phyloP scores from a whole-genome alignment of 495 filamentous ascomycete genomes.

The Xylaria grammica region DNA sequence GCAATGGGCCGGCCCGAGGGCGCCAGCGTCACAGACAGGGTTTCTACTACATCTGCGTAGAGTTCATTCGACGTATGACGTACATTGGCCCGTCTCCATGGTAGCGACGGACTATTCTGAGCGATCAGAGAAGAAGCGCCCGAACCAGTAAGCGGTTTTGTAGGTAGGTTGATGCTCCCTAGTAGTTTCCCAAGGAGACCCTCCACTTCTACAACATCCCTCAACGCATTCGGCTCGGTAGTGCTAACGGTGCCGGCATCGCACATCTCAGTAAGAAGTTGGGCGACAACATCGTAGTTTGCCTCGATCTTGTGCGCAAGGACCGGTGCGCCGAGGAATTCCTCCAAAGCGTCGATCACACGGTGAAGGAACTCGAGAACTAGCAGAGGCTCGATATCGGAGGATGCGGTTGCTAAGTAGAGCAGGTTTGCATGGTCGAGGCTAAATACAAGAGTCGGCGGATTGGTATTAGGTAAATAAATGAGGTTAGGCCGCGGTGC shows the following conservation, averaged over 20 bases:
- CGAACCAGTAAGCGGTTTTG: conserved; percentile 32
- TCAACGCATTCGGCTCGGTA: conserved; percentile 90
- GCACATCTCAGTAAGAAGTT: conserved; percentile 94
- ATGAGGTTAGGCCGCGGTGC: conserved; percentile 83
- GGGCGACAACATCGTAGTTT: conserved; percentile 93
- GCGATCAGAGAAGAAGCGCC: conserved; percentile 41
- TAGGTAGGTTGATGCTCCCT: conserved; percentile 82
- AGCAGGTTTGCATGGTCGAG: conserved; percentile 84
- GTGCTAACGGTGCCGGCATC: conserved; percentile 89
- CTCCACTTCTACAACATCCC: conserved; percentile 89
- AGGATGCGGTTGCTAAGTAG: conserved; percentile 80
- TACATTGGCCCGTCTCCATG: conserved; percentile 91
- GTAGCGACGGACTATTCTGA: conserved; percentile 56
- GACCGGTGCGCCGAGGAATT: conserved; percentile 90
- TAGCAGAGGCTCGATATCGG: conserved; percentile 91
- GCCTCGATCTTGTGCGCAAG: conserved; percentile 82
- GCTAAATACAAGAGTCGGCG: conserved; percentile 89
- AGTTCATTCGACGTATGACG: conserved; percentile 96
- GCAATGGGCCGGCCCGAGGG: conserved; percentile 87
- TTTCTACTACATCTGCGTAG: conserved; percentile 95
- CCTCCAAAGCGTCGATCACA: conserved; percentile 90
- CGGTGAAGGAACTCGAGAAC: conserved; percentile 94
- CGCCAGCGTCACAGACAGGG: conserved; percentile 81
- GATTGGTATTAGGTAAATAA: conserved; percentile 78
- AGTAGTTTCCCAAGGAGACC: conserved; percentile 88